Evolutionary conservation across 768 basidiomycete genomes (phyloP), one percentile per base, ranked within the genome.

Genomic region (Rhodocollybia butyracea): DNA sequence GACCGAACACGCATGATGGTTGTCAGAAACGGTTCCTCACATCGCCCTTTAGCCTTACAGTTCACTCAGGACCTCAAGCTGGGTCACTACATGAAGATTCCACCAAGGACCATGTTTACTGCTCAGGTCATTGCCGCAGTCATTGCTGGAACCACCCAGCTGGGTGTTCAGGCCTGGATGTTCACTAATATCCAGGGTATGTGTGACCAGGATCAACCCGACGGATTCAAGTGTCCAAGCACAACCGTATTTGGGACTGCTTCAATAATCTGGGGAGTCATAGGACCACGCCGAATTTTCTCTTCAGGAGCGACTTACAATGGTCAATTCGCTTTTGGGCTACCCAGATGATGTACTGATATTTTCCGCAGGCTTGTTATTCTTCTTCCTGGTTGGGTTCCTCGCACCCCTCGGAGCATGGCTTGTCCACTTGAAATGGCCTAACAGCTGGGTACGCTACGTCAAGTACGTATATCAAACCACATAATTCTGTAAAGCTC

Each of bases 11-110:
- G 19, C 47, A 5, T 19, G 47, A 32, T 11, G n/a, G 11, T n/a
- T 24, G 30, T 15, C 5, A 15, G 30, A 24, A 29, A 52, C 3
- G 4, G 12, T 10, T 52, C 22, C 22, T 51, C 15, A 22, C 51
- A 29, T 29, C 12, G 5, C 13, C 12, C 51, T 36, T 34, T 10
- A 24, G 51, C 29, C 12, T 43, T 60, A 29, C 6, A 26, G 22
- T 92, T 91, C 72, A 80, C 85, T 5, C 76, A 77, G 27, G 85
- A 91, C 70, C 84, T 91, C 66, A 92, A 93, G 69, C 84, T 89
- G 46, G 88, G 85, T 10, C 88, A 88, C 62, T 84, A 85, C 65
- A 86, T 84, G 83, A 88, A 88, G 70, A 78, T 91, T 48, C 85
- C 88, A 3, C 89, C 87, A 2, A 78, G 83, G 5, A 60, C 77